These are phyloP conservation scores for Suillus variegatus DNA, from an alignment of 768 basidiomycete species.

Conservation along the genomic window DNA sequence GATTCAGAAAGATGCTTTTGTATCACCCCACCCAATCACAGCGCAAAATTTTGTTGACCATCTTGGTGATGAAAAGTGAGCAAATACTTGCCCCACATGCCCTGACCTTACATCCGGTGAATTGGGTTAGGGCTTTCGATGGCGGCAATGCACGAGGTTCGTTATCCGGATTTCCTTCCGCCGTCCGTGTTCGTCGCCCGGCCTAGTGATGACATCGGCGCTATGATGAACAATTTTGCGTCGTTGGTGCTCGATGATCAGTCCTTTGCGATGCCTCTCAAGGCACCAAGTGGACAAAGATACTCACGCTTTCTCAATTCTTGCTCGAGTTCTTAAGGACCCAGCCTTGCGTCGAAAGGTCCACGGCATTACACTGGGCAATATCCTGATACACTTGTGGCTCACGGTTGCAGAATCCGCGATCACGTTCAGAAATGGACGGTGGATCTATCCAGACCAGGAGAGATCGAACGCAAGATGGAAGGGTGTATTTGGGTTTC, in stretches of 20 bases:
- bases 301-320: slow-evolving; percentile 45
- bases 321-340: slow-evolving; percentile 55
- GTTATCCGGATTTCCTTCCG: slow-evolving; percentile 35
- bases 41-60: slow-evolving; percentile 26
- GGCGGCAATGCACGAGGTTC: slow-evolving; percentile 30
- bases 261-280: neutral
- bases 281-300: slow-evolving; percentile 11
- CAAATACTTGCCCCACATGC: neutral
- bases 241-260: slow-evolving; percentile 12
- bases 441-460: slow-evolving; percentile 34
- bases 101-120: neutral
- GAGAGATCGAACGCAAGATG: slow-evolving; percentile 51
- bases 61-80: slow-evolving; percentile 30
- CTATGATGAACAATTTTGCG: slow-evolving; percentile 9
- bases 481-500: slow-evolving; percentile 66
- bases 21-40: slow-evolving; percentile 27
- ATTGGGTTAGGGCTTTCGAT: slow-evolving; percentile 25
- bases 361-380: slow-evolving; percentile 18
- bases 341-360: slow-evolving; percentile 22
- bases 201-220: neutral
- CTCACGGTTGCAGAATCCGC: slow-evolving; percentile 9
- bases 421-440: slow-evolving; percentile 43
- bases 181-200: slow-evolving; percentile 15
- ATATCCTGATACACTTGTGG: slow-evolving; percentile 15
- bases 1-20: slow-evolving; percentile 24